A percentile compares a stretch with the other conserved stretches of the same genome.
Conservation (phyloP, 75 land plant species). For the Sequoiadendron giganteum region DNA sequence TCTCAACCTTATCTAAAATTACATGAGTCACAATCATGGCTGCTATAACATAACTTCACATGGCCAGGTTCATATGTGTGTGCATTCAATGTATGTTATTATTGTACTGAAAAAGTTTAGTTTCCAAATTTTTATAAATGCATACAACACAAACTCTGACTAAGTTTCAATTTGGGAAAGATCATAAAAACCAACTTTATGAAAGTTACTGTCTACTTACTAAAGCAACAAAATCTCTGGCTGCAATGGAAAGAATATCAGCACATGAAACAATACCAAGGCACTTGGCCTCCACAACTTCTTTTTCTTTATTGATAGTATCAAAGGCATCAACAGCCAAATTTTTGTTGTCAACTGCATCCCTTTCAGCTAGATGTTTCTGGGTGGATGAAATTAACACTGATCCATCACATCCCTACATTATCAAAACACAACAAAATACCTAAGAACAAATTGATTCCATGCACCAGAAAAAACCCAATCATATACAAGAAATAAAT, state of each 20-base stretch:
- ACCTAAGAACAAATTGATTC: too few species aligned
- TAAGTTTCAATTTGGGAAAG: not conserved
- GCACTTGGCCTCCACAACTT: too few species aligned
- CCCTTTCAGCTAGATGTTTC: too few species aligned
- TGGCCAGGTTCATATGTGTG: not conserved
- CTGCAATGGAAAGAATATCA: conserved; percentile 23
- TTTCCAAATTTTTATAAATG: not conserved
- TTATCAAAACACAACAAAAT: too few species aligned
- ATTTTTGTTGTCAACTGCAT: too few species aligned
- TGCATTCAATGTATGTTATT: too few species aligned
- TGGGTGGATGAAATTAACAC: too few species aligned
- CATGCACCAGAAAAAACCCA: too few species aligned
- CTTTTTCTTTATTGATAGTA: too few species aligned
- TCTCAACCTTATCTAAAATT: not conserved
- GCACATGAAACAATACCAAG: conserved; percentile 32
- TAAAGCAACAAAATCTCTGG: conserved; percentile 19
- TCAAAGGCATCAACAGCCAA: too few species aligned
- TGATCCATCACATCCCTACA: too few species aligned
- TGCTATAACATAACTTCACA: not conserved
- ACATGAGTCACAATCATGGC: not conserved
- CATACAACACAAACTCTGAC: not conserved
- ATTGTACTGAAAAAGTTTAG: not conserved
- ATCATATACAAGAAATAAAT: too few species aligned
- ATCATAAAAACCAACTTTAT: not conserved
- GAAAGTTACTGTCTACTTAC: not conserved